Evolutionary conservation across 192 early-diverging fungal genomes (phyloP), one percentile per base, ranked within the genome.

Genomic region (Backusella tarrabulga): DNA sequence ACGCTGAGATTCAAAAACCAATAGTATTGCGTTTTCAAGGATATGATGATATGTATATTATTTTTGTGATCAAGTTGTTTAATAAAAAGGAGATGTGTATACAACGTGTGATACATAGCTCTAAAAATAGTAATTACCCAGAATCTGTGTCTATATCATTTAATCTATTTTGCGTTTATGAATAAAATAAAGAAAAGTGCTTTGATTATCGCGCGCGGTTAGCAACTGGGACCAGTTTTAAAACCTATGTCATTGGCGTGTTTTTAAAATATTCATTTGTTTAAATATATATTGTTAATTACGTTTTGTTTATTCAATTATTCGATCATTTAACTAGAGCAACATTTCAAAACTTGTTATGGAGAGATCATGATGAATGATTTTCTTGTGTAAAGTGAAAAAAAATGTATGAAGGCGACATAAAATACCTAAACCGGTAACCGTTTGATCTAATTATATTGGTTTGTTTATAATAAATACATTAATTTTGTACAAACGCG

Each of bases 101-200:
- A 8, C 8, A 23, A 11, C 26, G 54, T 60, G 54, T 23, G 21
- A 60, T 60, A 60, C 21, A 23, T 12, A 8, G 54, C 21, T 6
- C 54, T 60, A 60, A 60, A 60, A 60, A 60, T 60, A 60, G 54
- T 60, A 60, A 60, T 23, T 60, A 9, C 54, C 23, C 54, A 60
- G 54, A 60, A 60, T 60, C 23, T 21, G 11, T 60, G 3, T 23
- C 54, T 21, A n/a, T 19, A 23, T 26, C 21, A 23, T 60, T 60
- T 60, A 60, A 60, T 60, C 3, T 23, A 60, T 60, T 60, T 60
- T 60, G 21, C 54, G 21, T 60, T 60, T 60, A 60, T 60, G 21
- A 23, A 60, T 60, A 15, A 50, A 52, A 52, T 17, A n/a, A 52
- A 50, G 15, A 17, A 60, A 60, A 60, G 54, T 60, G 54, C 8